Conservation (phyloP, 2,329 filamentous ascomycete species). For the Canariomyces notabilis region DNA sequence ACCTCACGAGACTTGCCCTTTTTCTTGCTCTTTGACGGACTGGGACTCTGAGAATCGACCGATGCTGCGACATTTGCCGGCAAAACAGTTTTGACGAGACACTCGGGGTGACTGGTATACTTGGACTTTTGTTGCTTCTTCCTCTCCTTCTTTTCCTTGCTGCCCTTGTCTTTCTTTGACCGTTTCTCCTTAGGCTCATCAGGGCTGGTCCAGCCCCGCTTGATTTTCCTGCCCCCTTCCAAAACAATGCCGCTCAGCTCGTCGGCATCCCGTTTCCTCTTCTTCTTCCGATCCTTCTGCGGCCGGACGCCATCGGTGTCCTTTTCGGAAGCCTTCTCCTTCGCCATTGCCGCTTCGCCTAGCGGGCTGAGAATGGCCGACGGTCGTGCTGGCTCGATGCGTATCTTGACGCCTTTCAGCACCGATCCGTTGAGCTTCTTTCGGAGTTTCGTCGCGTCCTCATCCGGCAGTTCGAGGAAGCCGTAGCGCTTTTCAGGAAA, state of each 20-base stretch:
- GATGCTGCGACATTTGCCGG: constrained; percentile 43
- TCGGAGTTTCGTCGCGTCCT: constrained; percentile 84
- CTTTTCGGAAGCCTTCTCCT: constrained; percentile 34
- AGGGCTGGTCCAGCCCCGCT: constrained; percentile 82
- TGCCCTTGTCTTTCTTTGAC: constrained; percentile 42
- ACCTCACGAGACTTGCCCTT: constrained; percentile 45
- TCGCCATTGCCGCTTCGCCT: constrained; percentile 23
- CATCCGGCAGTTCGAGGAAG: constrained; percentile 74
- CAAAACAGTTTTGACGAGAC: constrained; percentile 77
- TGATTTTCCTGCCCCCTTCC: constrained; percentile 69
- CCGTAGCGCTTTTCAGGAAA: constrained; percentile 90
- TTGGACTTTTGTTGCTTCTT: constrained; percentile 63
- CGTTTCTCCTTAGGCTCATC: constrained; percentile 43
- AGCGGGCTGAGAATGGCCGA: constrained; percentile 41
- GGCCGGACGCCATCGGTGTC: constrained; percentile 26
- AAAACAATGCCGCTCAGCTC: constrained; percentile 64
- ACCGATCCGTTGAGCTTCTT: constrained; percentile 86
- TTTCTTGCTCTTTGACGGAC: constrained; percentile 57
- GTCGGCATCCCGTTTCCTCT: constrained; percentile 46
- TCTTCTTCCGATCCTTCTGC: constrained; percentile 31
- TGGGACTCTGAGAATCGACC: constrained; percentile 42
- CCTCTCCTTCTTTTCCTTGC: constrained; percentile 48
- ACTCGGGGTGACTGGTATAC: constrained; percentile 74
- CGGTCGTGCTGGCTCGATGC: constrained; percentile 73
- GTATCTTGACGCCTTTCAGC: constrained; percentile 78